These are phyloP conservation scores for Monilinia polystroma DNA, from an alignment of 2,329 filamentous ascomycete species.

Conservation along the genomic window DNA sequence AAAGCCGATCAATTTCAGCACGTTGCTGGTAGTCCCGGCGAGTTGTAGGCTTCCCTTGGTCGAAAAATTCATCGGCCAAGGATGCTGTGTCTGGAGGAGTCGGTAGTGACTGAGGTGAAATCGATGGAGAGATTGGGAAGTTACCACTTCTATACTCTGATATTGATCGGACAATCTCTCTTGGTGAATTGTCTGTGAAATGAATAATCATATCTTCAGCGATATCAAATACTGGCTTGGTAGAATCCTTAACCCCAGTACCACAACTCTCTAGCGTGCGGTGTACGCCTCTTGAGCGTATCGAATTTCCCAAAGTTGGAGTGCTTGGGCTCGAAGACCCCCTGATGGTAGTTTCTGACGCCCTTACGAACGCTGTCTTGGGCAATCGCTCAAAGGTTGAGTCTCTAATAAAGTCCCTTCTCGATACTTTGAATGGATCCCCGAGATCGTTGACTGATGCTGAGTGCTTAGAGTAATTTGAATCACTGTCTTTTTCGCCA, in stretches of 20 bases:
- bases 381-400: constrained; percentile 31
- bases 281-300: neutral
- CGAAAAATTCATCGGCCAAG: neutral
- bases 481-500: neutral
- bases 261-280: constrained; percentile 31
- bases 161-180: constrained; percentile 47
- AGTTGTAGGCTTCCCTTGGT: neutral
- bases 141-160: constrained; percentile 44
- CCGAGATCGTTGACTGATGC: constrained; percentile 28
- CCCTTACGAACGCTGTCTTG: constrained; percentile 37
- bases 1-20: constrained; percentile 26
- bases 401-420: neutral
- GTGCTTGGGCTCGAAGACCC: constrained; percentile 33
- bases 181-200: constrained; percentile 51
- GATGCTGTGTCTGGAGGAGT: constrained; percentile 12
- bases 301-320: constrained; percentile 15
- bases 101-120: constrained; percentile 14
- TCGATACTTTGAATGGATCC: neutral
- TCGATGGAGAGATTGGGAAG: constrained; percentile 38
- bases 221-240: constrained; percentile 50
- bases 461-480: constrained; percentile 25
- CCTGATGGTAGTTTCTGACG: constrained; percentile 39
- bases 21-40: constrained; percentile 9
- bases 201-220: constrained; percentile 58
- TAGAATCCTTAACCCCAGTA: constrained; percentile 35